Evolutionary conservation across 306 rosid species (phyloP), one percentile per base, ranked within the genome.

Genomic region (Crotalaria pallida): DNA sequence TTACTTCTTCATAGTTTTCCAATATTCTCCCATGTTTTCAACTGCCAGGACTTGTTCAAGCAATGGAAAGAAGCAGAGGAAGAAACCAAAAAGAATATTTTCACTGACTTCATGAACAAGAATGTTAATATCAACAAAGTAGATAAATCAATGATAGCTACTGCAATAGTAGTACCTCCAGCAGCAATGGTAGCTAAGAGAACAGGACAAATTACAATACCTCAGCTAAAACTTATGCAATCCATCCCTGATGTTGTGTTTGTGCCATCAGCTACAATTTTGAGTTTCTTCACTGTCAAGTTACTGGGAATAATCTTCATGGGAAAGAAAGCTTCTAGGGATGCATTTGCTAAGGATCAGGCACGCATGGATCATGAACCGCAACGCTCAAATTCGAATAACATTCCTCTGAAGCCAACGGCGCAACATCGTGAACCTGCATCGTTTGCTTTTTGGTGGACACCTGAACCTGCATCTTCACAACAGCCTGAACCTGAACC

Each of bases 101-200:
- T 84, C 59, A 10, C 1, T 0, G 6, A 75, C 0, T 89, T 92
- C 58, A 65, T 92, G 69, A 41, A 3, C 4, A 4, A 76, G 6
- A 55, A 72, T 0, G 91, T 84, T 40, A 79, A 65, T 7, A n/a
- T 73, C 0, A 84, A 62, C 72, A 78, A 81, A 52, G 64, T 58
- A 19, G 91, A 87, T 49, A 13, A n/a, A 5, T 7, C 80, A 1
- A 84, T 81, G 81, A 18, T 87, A 53, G 17, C 85, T n/a, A 64
- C 90, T 1, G 96, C 86, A 41, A 43, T 92, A 40, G 60, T 82
- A 6, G 81, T 90, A 21, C 97, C 94, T 1, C 86, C 97, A 0
- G 79, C 78, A 19, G 94, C 97, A 31, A 85, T 92, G 88, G 84
- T 36, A 2, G 85, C 67, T 0, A 87, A 89, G 67, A 87, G 77